These are phyloP conservation scores for Olyra latifolia DNA, from an alignment of 176 grass and related monocot species.

Conservation along the genomic window DNA sequence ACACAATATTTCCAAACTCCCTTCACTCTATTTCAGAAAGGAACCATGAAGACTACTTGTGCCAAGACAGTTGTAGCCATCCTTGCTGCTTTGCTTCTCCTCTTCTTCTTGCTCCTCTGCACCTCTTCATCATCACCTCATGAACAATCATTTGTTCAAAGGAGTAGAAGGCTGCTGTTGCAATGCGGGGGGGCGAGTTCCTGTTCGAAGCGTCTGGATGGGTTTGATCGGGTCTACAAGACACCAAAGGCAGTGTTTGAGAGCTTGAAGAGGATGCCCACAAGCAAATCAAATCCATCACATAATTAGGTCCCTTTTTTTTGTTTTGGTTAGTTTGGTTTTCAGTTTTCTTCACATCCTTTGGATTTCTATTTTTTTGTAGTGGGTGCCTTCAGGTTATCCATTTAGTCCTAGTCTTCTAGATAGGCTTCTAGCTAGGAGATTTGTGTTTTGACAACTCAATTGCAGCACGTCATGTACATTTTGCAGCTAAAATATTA, in stretches of 20 bases:
- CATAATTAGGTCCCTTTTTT: conserved; percentile 33
- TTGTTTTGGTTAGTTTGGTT: neutral
- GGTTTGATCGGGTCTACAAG: conserved; percentile 13
- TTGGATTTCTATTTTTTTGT: neutral
- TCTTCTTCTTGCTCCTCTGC: neutral
- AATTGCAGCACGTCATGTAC: conserved; percentile 23
- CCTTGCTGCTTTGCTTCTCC: conserved; percentile 22
- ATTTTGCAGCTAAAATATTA: conserved; percentile 18
- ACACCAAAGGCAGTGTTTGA: conserved; percentile 19
- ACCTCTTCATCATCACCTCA: neutral
- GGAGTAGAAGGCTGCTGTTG: conserved; percentile 4
- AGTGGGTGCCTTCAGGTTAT: conserved; percentile 15
- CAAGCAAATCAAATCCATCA: conserved; percentile 46
- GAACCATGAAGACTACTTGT: conserved; percentile 17
- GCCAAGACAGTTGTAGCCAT: conserved; percentile 11
- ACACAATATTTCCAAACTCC: conserved; percentile 19
- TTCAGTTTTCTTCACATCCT: neutral
- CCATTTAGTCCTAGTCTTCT: conserved; percentile 24
- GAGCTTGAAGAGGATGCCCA: conserved; percentile 38
- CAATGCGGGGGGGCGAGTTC: neutral
- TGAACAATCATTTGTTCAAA: neutral
- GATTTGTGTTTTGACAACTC: conserved; percentile 16
- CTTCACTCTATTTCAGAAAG: neutral
- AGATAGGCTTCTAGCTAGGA: neutral
- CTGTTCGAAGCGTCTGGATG: conserved; percentile 10